Evolutionary conservation across 2,329 filamentous ascomycete genomes (phyloP).

Genomic region (Aspergillus sp.): DNA sequence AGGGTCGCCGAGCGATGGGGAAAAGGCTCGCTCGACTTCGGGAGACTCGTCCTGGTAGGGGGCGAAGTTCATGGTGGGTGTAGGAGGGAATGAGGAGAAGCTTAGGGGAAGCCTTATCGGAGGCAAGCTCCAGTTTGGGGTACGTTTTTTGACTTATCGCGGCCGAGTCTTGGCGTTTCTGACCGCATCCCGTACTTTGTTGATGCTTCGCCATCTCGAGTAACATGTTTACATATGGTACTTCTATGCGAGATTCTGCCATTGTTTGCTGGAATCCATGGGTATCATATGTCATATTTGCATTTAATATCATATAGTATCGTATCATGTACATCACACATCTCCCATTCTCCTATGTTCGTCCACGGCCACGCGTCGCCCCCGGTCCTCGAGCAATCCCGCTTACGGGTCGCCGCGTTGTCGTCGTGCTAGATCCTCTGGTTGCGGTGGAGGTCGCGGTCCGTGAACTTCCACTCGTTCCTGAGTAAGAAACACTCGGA

Average conservation of each 20-base stretch:
- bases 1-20: constrained; percentile 58
- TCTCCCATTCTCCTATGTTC: constrained; percentile 16
- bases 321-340: constrained; percentile 17
- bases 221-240: constrained; percentile 3
- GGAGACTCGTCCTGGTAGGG: constrained; percentile 93
- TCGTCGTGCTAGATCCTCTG: constrained; percentile 27
- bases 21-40: constrained; percentile 76
- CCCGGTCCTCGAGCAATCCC: constrained; percentile 39
- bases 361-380: constrained; percentile 33
- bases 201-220: neutral
- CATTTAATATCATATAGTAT: constrained; percentile 8
- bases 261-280: constrained; percentile 2
- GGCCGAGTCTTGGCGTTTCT: constrained; percentile 20
- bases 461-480: constrained; percentile 21
- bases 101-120: constrained; percentile 14
- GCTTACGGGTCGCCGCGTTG: constrained; percentile 37
- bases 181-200: constrained; percentile 7
- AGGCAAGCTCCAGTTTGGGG: constrained; percentile 2
- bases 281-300: constrained; percentile 20
- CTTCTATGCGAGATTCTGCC: constrained; percentile 4
- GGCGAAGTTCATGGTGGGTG: constrained; percentile 77
- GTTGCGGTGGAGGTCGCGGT: constrained; percentile 30
- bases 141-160: constrained; percentile 9
- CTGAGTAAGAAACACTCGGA: constrained; percentile 30
- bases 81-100: constrained; percentile 16